phyloP scores from a whole-genome alignment of 2,329 filamentous ascomycete genomes.

The Penicillium sp. region DNA sequence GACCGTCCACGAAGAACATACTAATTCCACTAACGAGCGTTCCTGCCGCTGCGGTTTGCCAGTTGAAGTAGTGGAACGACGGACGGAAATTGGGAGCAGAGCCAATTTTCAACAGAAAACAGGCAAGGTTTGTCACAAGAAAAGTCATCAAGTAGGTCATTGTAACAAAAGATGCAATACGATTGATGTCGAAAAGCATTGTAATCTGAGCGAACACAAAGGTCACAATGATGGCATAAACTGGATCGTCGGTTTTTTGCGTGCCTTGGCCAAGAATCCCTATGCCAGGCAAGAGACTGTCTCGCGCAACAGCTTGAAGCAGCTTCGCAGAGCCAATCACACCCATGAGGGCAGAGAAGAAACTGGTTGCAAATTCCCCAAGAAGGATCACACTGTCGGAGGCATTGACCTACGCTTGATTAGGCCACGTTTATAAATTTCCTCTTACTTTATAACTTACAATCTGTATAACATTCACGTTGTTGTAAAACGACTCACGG shows the following conservation, averaged over 20 bases:
- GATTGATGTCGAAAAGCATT: constrained; percentile 79
- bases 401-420: constrained; percentile 61
- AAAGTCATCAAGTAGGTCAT: constrained; percentile 95
- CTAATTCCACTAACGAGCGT: constrained; percentile 72
- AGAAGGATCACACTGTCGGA: constrained; percentile 71
- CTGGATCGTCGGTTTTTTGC: constrained; percentile 69
- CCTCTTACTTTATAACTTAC: constrained; percentile 37
- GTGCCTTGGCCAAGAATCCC: constrained; percentile 72
- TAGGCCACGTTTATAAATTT: constrained; percentile 1
- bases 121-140: constrained; percentile 82
- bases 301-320: constrained; percentile 76
- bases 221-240: constrained; percentile 72
- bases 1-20: constrained; percentile 87
- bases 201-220: constrained; percentile 74
- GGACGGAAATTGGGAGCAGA: constrained; percentile 87
- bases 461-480: constrained; percentile 77
- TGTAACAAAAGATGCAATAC: constrained; percentile 84
- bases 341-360: constrained; percentile 86
- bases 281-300: constrained; percentile 74
- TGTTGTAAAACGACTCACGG: constrained; percentile 68
- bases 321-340: constrained; percentile 82
- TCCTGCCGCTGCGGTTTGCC: constrained; percentile 74
- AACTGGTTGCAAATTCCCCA: constrained; percentile 77
- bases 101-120: constrained; percentile 80
- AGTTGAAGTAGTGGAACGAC: constrained; percentile 85